Base-by-base conservation (phyloP, 345 rosid species). In the Murraya koenigii region DNA sequence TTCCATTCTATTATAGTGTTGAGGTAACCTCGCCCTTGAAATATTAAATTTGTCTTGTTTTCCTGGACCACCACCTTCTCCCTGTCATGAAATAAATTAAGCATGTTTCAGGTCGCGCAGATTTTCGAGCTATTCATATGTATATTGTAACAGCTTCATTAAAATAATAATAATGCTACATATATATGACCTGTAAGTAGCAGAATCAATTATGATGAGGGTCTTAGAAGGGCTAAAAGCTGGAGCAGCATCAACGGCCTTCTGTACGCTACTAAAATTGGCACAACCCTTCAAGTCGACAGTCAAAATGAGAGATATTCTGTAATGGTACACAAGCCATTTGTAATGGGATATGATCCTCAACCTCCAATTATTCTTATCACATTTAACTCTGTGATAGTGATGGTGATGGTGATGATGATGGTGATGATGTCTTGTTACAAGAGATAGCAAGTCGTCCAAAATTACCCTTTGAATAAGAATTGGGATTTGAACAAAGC, bases 1-100 rank as follows among this genome's bases (percentile, higher is more conserved):
- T 93, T 90, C 98, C 98, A 93, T 59, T 80, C 86, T 8, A 93
- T 87, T 26, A 84, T 84, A 36, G 97, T 93, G 78, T 82, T 88
- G 52, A 82, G 78, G 56, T 86, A 89, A 41, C 94, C 91, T 72
- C 90, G 86, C 22, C 98, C 97, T 88, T 88, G 90, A 28, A 94
- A 38, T 80, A 91, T 85, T 69, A 94, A 60, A 82, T 94, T 93
- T 30, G 88, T 87, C 83, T 93, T 94, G 86, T 81, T 89, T 69
- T 77, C 84, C 66, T 86, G 81, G 66, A 93, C 85, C 15, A 72
- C 81, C 66, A 94, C 94, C 84, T 94, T 94, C 82, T 94, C 98
- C 87, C 98, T 94, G 91, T 75, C 36, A 63, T 41, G 49, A 44
- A 44, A 44, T 13, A 44, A 44, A 44, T 13, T 13, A 44, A 44